A percentile compares a stretch with the other conserved stretches of the same genome.
phyloP scores from a whole-genome alignment of 108 stramenopile species.

The Parietichytrium sp. region DNA sequence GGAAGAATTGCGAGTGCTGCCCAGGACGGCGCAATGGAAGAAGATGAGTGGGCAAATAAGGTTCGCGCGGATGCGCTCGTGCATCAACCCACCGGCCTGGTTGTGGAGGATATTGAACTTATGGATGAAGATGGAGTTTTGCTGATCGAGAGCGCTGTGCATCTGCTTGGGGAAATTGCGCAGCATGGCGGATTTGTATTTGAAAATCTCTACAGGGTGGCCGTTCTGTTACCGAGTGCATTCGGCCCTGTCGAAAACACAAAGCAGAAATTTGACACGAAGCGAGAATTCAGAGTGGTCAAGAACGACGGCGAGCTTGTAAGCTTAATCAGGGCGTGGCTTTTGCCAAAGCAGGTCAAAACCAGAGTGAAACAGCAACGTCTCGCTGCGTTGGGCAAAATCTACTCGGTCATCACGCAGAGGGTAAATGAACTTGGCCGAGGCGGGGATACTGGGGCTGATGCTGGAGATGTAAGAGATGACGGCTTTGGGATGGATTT shows the following conservation, averaged over 20 bases:
- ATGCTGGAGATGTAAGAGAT: neutral
- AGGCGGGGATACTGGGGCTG: neutral
- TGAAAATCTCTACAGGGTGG: constrained; percentile 8
- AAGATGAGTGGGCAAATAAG: neutral
- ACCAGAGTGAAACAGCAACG: neutral
- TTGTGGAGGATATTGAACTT: neutral
- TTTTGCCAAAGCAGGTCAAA: neutral
- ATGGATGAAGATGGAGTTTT: neutral
- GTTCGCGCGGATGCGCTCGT: constrained; percentile 6
- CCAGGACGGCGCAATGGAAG: neutral
- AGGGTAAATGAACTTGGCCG: neutral
- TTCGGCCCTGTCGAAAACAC: neutral
- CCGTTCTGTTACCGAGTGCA: neutral
- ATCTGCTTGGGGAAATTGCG: constrained; percentile 8
- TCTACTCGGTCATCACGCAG: neutral
- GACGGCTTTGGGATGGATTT: neutral
- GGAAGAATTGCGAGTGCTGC: neutral
- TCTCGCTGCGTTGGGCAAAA: neutral
- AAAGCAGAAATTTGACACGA: neutral
- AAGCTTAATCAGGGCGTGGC: neutral
- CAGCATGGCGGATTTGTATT: neutral
- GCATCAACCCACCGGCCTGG: neutral
- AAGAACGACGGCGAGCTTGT: neutral
- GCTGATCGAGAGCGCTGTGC: neutral
- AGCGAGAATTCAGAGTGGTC: neutral